Percentiles rank a stretch among this genome's conserved stretches.
Conservation (phyloP, 1,284 basidiomycete species). For the Puccinia horiana region DNA sequence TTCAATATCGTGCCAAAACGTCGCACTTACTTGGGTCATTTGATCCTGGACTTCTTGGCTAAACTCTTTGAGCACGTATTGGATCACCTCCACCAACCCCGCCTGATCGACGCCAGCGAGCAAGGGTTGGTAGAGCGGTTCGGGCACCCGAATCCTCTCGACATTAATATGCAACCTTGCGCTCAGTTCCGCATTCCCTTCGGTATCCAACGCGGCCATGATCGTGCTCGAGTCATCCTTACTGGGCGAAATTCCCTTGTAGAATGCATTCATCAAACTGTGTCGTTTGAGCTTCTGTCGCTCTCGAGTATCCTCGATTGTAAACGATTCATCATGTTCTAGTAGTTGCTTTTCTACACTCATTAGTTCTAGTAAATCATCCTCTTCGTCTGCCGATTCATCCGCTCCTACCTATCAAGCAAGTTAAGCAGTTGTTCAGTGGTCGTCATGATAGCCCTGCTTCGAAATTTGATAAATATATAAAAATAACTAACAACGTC, state of each 20-base stretch:
- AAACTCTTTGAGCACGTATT: conserved; percentile 81
- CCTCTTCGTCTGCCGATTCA: conserved; percentile 93
- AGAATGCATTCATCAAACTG: conserved; percentile 79
- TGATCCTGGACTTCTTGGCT: conserved; percentile 67
- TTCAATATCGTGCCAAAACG: neutral
- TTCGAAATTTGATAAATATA: neutral
- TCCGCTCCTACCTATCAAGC: conserved; percentile 68
- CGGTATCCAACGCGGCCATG: conserved; percentile 49
- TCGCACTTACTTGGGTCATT: conserved; percentile 64
- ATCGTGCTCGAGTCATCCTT: conserved; percentile 66
- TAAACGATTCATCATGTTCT: conserved; percentile 79
- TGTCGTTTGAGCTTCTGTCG: conserved; percentile 75
- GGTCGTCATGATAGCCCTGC: conserved; percentile 56
- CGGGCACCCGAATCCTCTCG: conserved; percentile 90
- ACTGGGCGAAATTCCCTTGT: conserved; percentile 65
- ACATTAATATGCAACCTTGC: conserved; percentile 85
- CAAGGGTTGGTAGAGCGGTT: conserved; percentile 86
- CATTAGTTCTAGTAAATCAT: conserved; percentile 74
- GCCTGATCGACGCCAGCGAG: conserved; percentile 96
- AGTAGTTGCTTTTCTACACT: conserved; percentile 79
- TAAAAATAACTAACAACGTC: conserved; percentile 72
- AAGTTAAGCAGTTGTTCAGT: neutral
- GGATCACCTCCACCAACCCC: conserved; percentile 84
- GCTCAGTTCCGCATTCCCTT: conserved; percentile 64
- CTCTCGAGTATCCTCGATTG: conserved; percentile 76